Percentiles rank a stretch among this genome's conserved stretches.
Conservation (phyloP, 441 rosid species). For the Flueggea neowawraea region DNA sequence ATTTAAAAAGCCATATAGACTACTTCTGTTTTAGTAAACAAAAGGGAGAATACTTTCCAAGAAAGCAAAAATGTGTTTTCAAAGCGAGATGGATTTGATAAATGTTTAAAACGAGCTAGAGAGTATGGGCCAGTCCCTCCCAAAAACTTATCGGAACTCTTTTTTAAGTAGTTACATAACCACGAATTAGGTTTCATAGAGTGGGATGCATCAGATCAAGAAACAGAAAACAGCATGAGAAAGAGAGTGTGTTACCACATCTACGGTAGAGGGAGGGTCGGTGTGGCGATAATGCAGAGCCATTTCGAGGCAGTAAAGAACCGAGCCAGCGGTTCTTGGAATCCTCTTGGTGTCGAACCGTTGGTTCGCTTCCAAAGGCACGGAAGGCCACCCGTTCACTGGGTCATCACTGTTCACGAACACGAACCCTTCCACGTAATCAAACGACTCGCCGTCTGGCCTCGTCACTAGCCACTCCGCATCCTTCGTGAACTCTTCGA, state of each 20-base stretch:
- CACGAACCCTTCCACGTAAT: constrained; percentile 88
- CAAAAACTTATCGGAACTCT: background rate
- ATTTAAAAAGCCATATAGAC: too few species aligned
- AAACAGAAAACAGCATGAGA: too few species aligned
- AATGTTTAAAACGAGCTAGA: too few species aligned
- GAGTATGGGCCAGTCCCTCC: too few species aligned
- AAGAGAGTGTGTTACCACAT: constrained; percentile 44
- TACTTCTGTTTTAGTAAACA: too few species aligned
- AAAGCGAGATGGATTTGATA: too few species aligned
- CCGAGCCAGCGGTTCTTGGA: constrained; percentile 51
- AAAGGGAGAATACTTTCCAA: too few species aligned
- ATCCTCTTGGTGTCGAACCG: constrained; percentile 38
- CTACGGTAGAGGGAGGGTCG: constrained; percentile 42
- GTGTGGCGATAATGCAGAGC: constrained; percentile 51
- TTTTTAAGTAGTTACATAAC: too few species aligned
- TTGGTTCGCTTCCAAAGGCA: constrained; percentile 42
- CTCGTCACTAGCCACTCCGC: constrained; percentile 79
- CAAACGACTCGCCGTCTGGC: constrained; percentile 50
- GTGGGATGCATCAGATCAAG: too few species aligned
- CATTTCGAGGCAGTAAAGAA: constrained; percentile 89
- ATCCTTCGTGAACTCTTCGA: constrained; percentile 58
- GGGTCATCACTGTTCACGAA: constrained; percentile 81
- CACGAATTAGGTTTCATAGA: too few species aligned
- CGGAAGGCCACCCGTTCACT: constrained; percentile 84
- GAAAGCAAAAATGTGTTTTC: too few species aligned